Conservation (phyloP, 148 eudicot species). For the Camellia japonica region DNA sequence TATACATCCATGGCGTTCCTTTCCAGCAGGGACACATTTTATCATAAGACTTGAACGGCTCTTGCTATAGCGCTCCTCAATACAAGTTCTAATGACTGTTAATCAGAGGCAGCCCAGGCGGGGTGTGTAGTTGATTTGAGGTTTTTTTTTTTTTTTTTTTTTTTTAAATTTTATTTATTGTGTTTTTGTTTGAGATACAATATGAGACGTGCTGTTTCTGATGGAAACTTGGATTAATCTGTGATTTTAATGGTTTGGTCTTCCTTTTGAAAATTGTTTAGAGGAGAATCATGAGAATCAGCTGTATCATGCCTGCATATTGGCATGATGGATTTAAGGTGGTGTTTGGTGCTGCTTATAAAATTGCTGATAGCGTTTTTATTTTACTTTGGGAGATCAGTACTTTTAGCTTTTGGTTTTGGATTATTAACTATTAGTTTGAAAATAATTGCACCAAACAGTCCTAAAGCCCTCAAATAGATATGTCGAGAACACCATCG, state of each 20-base stretch:
- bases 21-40: not conserved
- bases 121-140: not conserved
- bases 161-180: not conserved
- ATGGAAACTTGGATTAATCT: not conserved
- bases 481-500: no score
- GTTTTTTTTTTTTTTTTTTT: not conserved
- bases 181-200: not conserved
- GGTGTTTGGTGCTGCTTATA: no score
- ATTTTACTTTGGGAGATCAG: no score
- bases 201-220: not conserved
- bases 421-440: no score
- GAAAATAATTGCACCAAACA: no score
- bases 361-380: no score
- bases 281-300: no score
- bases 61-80: not conserved
- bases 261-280: not conserved
- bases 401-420: no score
- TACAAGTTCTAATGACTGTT: not conserved
- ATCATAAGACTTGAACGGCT: not conserved
- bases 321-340: no score
- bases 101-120: not conserved
- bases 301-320: no score
- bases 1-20: not conserved
- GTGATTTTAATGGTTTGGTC: not conserved
- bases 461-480: no score